Evolutionary conservation across 441 rosid species (phyloP).

Genomic region (Manihot esculenta): DNA sequence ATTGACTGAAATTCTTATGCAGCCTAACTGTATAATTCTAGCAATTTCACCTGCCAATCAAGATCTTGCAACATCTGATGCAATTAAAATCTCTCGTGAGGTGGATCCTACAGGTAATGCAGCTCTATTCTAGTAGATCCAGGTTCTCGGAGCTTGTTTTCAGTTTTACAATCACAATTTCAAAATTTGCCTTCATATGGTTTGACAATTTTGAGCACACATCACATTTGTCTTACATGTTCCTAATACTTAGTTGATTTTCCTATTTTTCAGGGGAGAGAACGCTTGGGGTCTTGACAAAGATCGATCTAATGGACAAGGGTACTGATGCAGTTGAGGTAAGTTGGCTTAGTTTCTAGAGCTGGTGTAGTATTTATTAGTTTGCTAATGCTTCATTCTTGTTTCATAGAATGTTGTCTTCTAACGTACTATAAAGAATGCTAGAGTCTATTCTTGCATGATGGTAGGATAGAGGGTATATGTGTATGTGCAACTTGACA

Average conservation of each 20-base stretch:
- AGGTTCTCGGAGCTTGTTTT: not conserved
- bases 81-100: slow-evolving; percentile 94
- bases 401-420: not conserved
- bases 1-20: slow-evolving; percentile 30
- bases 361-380: not conserved
- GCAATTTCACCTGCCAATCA: slow-evolving; percentile 99
- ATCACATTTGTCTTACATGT: not conserved
- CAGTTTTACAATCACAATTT: not conserved
- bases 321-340: slow-evolving; percentile 98
- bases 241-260: not conserved
- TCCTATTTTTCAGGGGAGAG: slow-evolving; percentile 75
- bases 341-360: slow-evolving; percentile 38
- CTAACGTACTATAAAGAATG: too few relatives aligned
- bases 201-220: not conserved
- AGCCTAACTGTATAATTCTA: slow-evolving; percentile 94
- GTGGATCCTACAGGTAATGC: slow-evolving; percentile 91
- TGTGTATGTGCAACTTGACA: not conserved
- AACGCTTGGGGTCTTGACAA: slow-evolving; percentile 93
- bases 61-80: slow-evolving; percentile 98
- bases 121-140: slow-evolving; percentile 1
- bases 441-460: too few relatives aligned
- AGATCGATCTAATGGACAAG: slow-evolving; percentile 98
- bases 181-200: not conserved
- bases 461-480: not conserved
- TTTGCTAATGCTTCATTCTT: not conserved